Evolutionary conservation across 1,284 basidiomycete species (phyloP).

Genomic region (Leccinum fallax): DNA sequence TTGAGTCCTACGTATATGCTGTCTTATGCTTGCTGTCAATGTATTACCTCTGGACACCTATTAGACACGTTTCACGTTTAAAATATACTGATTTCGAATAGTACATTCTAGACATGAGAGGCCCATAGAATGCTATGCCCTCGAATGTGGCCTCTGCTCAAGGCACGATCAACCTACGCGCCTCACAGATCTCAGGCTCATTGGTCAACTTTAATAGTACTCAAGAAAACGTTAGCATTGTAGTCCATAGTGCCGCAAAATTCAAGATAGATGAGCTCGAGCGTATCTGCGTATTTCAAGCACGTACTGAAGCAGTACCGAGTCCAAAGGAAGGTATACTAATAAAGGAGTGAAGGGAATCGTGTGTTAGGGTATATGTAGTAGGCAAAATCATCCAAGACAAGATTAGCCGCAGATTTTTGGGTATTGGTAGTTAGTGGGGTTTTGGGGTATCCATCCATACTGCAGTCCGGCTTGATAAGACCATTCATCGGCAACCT

Average conservation of each 20-base stretch:
- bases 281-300: background rate
- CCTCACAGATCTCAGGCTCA: background rate
- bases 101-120: background rate
- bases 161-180: background rate
- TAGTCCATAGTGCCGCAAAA: background rate
- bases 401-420: constrained; percentile 48
- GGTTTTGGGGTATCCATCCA: constrained; percentile 82
- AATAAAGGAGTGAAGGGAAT: background rate
- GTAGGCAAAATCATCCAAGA: background rate
- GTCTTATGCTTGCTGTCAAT: background rate
- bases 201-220: background rate
- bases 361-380: background rate
- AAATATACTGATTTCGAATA: constrained; percentile 2
- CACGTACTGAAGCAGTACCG: background rate
- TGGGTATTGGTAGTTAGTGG: constrained; percentile 51
- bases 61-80: background rate
- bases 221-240: background rate
- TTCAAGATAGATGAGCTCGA: background rate
- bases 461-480: constrained; percentile 75
- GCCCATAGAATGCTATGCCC: background rate
- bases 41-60: background rate
- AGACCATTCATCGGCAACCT: constrained; percentile 75
- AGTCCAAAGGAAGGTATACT: constrained; percentile 1
- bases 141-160: background rate
- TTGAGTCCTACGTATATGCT: constrained; percentile 11